These are phyloP conservation scores for Aspergillus aculeatinus DNA, from an alignment of 2,329 filamentous ascomycete genomes.

Conservation along the genomic window DNA sequence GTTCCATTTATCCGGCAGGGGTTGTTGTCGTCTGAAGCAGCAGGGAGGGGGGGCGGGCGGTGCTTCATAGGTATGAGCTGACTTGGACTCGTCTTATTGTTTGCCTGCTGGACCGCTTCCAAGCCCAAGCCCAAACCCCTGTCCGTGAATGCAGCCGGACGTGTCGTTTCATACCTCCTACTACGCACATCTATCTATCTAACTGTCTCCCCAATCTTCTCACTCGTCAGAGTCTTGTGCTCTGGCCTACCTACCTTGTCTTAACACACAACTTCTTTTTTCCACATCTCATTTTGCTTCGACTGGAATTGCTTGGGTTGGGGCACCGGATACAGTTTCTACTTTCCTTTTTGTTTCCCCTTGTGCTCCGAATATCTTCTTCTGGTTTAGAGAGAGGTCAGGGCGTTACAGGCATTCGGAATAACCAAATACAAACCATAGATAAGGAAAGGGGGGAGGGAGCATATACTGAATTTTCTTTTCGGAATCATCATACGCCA, in stretches of 20 bases:
- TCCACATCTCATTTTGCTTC: neutral
- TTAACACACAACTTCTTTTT: neutral
- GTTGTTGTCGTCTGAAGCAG: neutral
- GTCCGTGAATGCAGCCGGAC: neutral
- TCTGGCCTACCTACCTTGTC: neutral
- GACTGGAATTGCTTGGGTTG: neutral
- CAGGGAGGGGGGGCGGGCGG: no score
- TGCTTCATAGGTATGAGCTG: neutral
- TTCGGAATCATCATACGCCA: neutral
- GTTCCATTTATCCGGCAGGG: neutral
- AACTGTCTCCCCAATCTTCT: neutral
- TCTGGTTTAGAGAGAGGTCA: neutral
- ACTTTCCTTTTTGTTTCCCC: neutral
- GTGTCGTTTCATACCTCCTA: neutral
- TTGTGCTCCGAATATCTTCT: neutral
- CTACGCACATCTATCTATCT: neutral
- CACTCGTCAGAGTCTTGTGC: neutral
- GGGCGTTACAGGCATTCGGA: neutral
- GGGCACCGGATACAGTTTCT: neutral
- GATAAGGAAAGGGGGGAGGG: neutral
- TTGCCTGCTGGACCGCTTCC: neutral
- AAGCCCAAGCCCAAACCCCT: no score
- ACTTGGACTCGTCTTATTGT: neutral
- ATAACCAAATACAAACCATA: neutral
- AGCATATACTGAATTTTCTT: neutral